These are phyloP conservation scores for Pseudozyma hubeiensis DNA, from an alignment of 1,284 basidiomycete genomes.

Conservation along the genomic window DNA sequence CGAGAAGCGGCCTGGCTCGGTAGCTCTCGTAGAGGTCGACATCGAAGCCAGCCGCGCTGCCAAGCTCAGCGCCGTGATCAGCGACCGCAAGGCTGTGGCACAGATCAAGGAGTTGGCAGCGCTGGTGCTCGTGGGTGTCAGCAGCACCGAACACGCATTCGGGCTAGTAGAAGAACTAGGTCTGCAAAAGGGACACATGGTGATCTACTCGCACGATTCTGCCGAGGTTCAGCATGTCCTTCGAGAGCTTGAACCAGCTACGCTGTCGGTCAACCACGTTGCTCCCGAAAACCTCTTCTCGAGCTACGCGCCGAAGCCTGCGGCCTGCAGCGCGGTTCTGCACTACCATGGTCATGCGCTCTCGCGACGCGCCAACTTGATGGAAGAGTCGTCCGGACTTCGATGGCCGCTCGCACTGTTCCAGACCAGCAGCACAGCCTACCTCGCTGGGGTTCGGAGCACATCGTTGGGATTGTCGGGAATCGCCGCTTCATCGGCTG, in stretches of 20 bases:
- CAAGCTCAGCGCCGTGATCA: slow-evolving; percentile 17
- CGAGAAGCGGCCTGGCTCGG: slow-evolving; percentile 10
- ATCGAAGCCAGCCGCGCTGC: slow-evolving; percentile 8
- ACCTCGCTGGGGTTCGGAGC: slow-evolving; percentile 11
- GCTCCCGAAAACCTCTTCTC: slow-evolving; percentile 29
- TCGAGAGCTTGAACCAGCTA: slow-evolving; percentile 15
- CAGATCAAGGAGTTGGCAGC: slow-evolving; percentile 15
- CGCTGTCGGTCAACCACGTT: slow-evolving; percentile 22
- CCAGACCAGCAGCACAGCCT: slow-evolving; percentile 5
- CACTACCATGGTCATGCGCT: slow-evolving; percentile 6
- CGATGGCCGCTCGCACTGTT: slow-evolving; percentile 18
- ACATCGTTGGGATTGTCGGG: slow-evolving; percentile 14
- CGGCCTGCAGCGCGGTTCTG: slow-evolving; percentile 1
- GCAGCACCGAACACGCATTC: slow-evolving; percentile 28
- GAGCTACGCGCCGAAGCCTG: slow-evolving; percentile 17
- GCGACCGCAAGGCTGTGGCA: slow-evolving; percentile 6
- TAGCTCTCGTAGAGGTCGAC: slow-evolving; percentile 17
- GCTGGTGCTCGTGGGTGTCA: slow-evolving; percentile 19
- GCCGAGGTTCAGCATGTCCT: slow-evolving; percentile 20
- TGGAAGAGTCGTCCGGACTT: neutral
- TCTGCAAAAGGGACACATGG: slow-evolving; percentile 15
- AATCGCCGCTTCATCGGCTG: slow-evolving; percentile 3
- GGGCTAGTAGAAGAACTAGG: slow-evolving; percentile 11
- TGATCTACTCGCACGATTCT: slow-evolving; percentile 20
- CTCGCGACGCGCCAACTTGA: neutral